Evolutionary conservation across 257 asterid species (phyloP).

Genomic region (Jacaranda mimosifolia): DNA sequence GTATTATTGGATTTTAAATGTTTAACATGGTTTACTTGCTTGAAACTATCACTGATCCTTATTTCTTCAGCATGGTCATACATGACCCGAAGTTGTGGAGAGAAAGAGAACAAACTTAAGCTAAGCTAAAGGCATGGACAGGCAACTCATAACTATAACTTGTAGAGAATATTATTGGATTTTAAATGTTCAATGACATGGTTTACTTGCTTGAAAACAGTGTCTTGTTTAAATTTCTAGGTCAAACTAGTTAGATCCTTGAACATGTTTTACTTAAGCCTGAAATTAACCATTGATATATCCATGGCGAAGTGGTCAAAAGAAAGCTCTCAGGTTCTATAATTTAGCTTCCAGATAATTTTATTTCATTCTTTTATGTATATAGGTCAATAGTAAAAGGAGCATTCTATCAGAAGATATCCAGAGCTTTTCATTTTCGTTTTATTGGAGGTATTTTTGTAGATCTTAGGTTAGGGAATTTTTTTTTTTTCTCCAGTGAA

Average conservation of each 20-base stretch:
- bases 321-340: neutral
- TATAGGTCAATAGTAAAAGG: neutral
- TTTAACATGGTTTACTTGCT: too few species aligned
- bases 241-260: constrained; percentile 2
- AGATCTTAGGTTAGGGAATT: neutral
- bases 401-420: neutral
- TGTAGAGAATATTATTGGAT: too few species aligned
- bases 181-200: neutral
- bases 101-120: constrained; percentile 1
- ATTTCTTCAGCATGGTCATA: too few species aligned
- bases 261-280: neutral
- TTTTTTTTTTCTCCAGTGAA: neutral
- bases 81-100: neutral
- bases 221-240: neutral
- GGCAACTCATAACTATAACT: neutral
- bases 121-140: neutral
- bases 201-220: constrained; percentile 15
- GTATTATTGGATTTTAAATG: too few species aligned
- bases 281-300: neutral
- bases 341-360: neutral
- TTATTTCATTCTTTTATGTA: neutral
- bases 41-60: too few species aligned
- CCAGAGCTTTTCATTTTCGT: neutral
- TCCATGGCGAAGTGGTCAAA: neutral
- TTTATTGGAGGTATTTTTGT: neutral